phyloP scores from a whole-genome alignment of 805 yeast species.

The Ogataea polymorpha region DNA sequence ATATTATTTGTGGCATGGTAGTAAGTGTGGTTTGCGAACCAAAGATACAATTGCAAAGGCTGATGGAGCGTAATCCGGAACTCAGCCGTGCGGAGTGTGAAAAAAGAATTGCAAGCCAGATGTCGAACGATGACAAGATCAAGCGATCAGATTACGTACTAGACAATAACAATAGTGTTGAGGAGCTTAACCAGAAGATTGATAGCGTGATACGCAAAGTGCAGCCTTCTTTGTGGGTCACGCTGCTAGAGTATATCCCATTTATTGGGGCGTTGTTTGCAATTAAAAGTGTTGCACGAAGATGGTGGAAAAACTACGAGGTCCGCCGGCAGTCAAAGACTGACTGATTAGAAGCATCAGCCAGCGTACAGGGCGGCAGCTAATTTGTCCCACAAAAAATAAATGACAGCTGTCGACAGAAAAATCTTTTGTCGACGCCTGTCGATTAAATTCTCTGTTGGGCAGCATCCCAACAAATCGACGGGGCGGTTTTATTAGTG shows the following conservation, averaged over 20 bases:
- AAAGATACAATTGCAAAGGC: conserved; percentile 58
- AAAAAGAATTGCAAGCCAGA: conserved; percentile 73
- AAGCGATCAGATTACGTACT: conserved; percentile 62
- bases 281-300: neutral
- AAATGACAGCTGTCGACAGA: neutral
- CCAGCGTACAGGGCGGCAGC: no score
- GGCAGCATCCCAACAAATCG: conserved; percentile 15
- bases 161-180: conserved; percentile 52
- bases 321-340: neutral
- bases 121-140: conserved; percentile 58
- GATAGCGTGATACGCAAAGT: conserved; percentile 37
- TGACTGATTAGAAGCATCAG: neutral
- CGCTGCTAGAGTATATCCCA: conserved; percentile 16
- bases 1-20: conserved; percentile 65
- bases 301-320: conserved; percentile 1
- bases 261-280: conserved; percentile 19
- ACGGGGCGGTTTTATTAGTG: conserved; percentile 3
- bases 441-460: conserved; percentile 10
- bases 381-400: neutral
- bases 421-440: conserved; percentile 4
- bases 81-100: conserved; percentile 63
- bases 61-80: conserved; percentile 64
- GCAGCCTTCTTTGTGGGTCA: conserved; percentile 34
- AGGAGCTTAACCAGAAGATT: conserved; percentile 41
- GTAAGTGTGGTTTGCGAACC: conserved; percentile 64